Conservation (phyloP, 441 rosid genomes). For the Gossypium gossypioides region DNA sequence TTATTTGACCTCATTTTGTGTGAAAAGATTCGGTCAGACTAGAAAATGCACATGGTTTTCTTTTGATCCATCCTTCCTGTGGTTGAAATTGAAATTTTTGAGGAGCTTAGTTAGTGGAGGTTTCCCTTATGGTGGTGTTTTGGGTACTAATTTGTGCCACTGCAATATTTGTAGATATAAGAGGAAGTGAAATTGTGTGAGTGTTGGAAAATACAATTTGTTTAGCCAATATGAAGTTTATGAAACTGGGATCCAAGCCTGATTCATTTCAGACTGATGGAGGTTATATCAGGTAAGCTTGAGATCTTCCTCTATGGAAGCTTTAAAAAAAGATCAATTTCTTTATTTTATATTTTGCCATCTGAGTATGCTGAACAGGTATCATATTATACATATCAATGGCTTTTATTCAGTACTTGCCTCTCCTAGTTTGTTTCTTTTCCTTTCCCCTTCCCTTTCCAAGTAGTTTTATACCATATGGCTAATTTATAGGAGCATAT, state of each 20-base stretch:
- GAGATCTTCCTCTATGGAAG: constrained; percentile 12
- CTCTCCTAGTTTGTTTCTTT: not conserved
- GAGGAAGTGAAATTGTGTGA: not conserved
- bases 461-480: no score
- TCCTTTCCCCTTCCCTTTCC: no score
- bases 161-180: constrained; percentile 13
- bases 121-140: constrained; percentile 10
- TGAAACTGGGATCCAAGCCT: constrained; percentile 98
- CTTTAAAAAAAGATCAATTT: not conserved
- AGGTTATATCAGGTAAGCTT: constrained; percentile 53
- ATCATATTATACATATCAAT: not conserved
- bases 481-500: no score
- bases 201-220: constrained; percentile 16
- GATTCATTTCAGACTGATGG: constrained; percentile 73
- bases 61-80: constrained; percentile 21
- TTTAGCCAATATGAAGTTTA: constrained; percentile 66
- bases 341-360: not conserved
- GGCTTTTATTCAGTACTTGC: not conserved
- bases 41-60: constrained; percentile 21
- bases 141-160: constrained; percentile 2
- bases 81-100: constrained; percentile 10
- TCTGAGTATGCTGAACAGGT: not conserved
- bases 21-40: constrained; percentile 32
- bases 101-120: constrained; percentile 7
- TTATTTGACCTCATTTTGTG: constrained; percentile 27